phyloP scores from a whole-genome alignment of 805 yeast genomes.

The Kurtzmaniella cleridarum region DNA sequence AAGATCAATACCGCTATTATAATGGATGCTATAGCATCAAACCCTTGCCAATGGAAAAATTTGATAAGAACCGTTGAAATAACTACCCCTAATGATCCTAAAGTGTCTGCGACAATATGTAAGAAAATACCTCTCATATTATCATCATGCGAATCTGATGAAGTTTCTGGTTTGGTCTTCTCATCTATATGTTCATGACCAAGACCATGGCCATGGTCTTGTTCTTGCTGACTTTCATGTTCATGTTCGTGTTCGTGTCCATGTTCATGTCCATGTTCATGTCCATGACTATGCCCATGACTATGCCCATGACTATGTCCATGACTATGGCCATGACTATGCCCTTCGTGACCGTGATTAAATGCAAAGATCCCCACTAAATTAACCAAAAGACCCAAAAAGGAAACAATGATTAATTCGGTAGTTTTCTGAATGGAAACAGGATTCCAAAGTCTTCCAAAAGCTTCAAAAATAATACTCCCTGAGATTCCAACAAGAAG shows the following conservation, averaged over 20 bases:
- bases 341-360: conserved; percentile 69
- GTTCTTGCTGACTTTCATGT: conserved; percentile 18
- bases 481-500: conserved; percentile 81
- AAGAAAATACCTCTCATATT: conserved; percentile 93
- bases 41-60: conserved; percentile 61
- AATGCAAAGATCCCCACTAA: conserved; percentile 92
- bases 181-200: conserved; percentile 4
- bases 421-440: conserved; percentile 71
- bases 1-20: conserved; percentile 79
- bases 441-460: conserved; percentile 76
- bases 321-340: conserved; percentile 24
- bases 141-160: conserved; percentile 29
- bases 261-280: conserved; percentile 21
- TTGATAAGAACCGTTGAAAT: conserved; percentile 76
- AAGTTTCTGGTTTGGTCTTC: neutral
- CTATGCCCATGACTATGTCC: conserved; percentile 42
- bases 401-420: conserved; percentile 80
- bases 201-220: conserved; percentile 14
- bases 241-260: conserved; percentile 28
- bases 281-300: conserved; percentile 30
- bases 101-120: conserved; percentile 90
- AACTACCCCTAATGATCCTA: conserved; percentile 97
- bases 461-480: conserved; percentile 81
- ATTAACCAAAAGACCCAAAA: conserved; percentile 81
- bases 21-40: conserved; percentile 90